Base-by-base conservation (phyloP, 768 basidiomycete species). In the Termitomyces sp. region DNA sequence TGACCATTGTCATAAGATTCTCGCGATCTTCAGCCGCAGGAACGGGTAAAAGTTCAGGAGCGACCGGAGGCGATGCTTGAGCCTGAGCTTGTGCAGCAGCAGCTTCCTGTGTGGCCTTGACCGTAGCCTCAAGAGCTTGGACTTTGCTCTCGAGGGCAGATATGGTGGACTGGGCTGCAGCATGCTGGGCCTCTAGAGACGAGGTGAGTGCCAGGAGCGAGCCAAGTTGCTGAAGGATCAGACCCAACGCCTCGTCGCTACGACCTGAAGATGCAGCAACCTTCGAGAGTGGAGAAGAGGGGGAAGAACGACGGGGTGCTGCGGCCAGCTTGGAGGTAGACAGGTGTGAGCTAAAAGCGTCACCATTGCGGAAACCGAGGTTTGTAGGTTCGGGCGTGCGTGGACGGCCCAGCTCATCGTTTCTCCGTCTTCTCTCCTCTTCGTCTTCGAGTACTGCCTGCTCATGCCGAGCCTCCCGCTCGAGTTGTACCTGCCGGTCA, bases 371-470 rank as follows among this genome's bases (percentile, higher is more conserved):
- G 63, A 73, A 58, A 69, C 80, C 73, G 16, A 76, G 61, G 14
- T 65, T 65, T 33, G 82, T 83, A 5, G 91, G 92, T 66, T 94
- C 92, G 0, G 92, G 92, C 6, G 93, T 94, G 7, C 80, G 77
- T 4, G 91, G 92, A 43, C 90, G 78, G 2, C 86, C 87, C 22
- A 86, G 73, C 63, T 85, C 85, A 46, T 81, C 79, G 47, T 74
- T 73, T 57, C 80, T 75, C 57, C 83, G 75, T 62, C 77, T 73
- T 56, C 80, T 72, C 49, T 83, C 79, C 53, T 83, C 82, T 42
- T 71, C 68, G 24, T 72, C 70, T 26, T 79, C 78, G 43, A 82
- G 78, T 52, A 78, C 77, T 18, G 70, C 70, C 12, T 76, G 77
- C 69, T 75, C 64, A 74, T 74, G 62, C 79, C 75, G 60, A 70